Conservation (phyloP, 176 grass and related monocot genomes). For the Triticum aestivum region IWGSC_CS_RefSeq_v2.1 NC_057806.1:50708909-50709408, state of each 20-base stretch:
- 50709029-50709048: neutral
- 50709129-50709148: slow-evolving; percentile 39
- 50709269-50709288: slow-evolving; percentile 52
- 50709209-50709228: slow-evolving; percentile 38
- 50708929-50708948: slow-evolving; percentile 59
- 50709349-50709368: neutral
- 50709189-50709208: slow-evolving; percentile 43
- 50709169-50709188: slow-evolving; percentile 35
- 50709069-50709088: slow-evolving; percentile 54
- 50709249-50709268: slow-evolving; percentile 59
- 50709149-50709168: slow-evolving; percentile 26
- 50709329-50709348: neutral
- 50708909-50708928: slow-evolving; percentile 50
- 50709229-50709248: slow-evolving; percentile 61
- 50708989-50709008: slow-evolving; percentile 14
- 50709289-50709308: slow-evolving; percentile 39
- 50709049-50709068: slow-evolving; percentile 29
- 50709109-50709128: slow-evolving; percentile 53
- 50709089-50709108: slow-evolving; percentile 52
- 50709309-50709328: neutral
- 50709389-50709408: neutral
- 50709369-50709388: neutral
- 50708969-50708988: slow-evolving; percentile 63
- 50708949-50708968: slow-evolving; percentile 69
- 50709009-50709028: neutral